Conservation (phyloP, 257 asterid genomes). For the Salvia rosmarinus region DNA sequence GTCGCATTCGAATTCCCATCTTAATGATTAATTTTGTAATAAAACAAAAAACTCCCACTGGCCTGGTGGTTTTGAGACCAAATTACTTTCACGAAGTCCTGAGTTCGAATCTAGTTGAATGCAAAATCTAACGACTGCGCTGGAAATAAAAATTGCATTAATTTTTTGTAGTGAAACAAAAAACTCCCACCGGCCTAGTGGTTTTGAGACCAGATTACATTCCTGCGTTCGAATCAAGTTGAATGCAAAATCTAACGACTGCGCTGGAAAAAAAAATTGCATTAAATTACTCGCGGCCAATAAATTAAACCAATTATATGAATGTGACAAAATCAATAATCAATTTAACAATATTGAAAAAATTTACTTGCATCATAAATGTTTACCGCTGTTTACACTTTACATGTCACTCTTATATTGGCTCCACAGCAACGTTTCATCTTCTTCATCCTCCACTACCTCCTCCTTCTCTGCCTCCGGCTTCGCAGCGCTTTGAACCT, state of each 20-base stretch:
- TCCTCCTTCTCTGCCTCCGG: conserved; percentile 48
- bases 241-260: not conserved
- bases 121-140: no score
- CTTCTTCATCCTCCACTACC: conserved; percentile 47
- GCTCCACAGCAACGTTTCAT: conserved; percentile 51
- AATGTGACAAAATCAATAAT: not conserved
- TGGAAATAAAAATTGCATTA: no score
- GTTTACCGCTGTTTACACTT: conserved; percentile 28
- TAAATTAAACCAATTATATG: not conserved
- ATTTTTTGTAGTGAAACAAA: no score
- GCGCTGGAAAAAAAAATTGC: not conserved
- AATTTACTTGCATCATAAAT: not conserved
- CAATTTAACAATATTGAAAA: not conserved
- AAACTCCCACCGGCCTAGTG: not conserved
- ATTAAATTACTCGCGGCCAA: not conserved
- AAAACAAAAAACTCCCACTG: no score
- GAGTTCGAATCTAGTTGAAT: no score
- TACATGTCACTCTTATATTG: conserved; percentile 54
- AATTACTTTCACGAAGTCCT: no score
- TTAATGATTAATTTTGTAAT: no score
- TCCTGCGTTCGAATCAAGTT: not conserved
- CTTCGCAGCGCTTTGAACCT: conserved; percentile 41
- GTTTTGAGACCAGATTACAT: not conserved
- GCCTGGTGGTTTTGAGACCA: no score
- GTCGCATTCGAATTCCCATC: no score